Conservation (phyloP, 2,329 filamentous ascomycete genomes). For the Claviceps sp. region DNA sequence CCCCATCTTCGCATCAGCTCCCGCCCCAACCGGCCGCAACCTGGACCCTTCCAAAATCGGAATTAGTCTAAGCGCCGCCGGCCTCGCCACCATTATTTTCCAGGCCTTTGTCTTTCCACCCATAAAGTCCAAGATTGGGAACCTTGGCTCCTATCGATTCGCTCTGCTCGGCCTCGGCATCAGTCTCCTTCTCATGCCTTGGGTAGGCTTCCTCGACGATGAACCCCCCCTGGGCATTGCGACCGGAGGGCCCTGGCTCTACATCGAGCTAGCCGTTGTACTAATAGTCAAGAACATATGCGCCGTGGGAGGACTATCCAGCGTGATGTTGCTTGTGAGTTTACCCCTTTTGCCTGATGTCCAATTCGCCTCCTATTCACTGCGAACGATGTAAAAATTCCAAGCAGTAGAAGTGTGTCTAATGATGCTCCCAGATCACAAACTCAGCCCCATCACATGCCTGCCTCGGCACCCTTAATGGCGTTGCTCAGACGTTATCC, state of each 20-base stretch:
- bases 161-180: slow-evolving; percentile 69
- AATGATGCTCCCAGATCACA: slow-evolving; percentile 52
- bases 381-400: not conserved
- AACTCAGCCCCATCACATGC: slow-evolving; percentile 81
- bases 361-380: not conserved
- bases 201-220: slow-evolving; percentile 63
- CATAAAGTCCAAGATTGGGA: slow-evolving; percentile 67
- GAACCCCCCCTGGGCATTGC: slow-evolving; percentile 42
- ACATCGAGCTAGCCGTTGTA: slow-evolving; percentile 65
- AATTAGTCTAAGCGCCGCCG: slow-evolving; percentile 70
- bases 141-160: slow-evolving; percentile 69
- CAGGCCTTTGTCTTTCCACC: slow-evolving; percentile 76
- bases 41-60: slow-evolving; percentile 73
- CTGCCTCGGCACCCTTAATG: slow-evolving; percentile 81
- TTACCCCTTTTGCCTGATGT: not conserved
- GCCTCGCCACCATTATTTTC: slow-evolving; percentile 75
- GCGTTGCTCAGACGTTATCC: slow-evolving; percentile 84
- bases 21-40: slow-evolving; percentile 61
- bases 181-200: slow-evolving; percentile 79
- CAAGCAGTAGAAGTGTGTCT: not conserved
- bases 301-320: slow-evolving; percentile 78
- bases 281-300: slow-evolving; percentile 83
- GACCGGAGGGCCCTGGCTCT: slow-evolving; percentile 56
- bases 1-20: slow-evolving; percentile 75
- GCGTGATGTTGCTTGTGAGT: slow-evolving; percentile 71